A percentile compares a stretch with the other conserved stretches of the same genome.
Conservation (phyloP, 495 filamentous ascomycete species). For the Tetracladium marchalianum region DNA sequence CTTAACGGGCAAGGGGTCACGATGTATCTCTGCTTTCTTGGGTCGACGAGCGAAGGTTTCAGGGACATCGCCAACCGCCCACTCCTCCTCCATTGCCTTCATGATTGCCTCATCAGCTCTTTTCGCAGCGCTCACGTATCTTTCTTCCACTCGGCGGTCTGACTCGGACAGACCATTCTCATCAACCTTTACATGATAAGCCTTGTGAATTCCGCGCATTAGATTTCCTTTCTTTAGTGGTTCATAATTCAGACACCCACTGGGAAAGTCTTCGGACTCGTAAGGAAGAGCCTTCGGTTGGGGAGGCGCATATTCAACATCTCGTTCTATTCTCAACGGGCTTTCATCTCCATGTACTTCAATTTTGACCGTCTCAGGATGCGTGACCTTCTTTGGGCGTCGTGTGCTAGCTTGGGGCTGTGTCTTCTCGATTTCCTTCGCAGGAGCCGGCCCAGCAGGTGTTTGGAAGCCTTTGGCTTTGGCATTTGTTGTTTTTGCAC, state of each 20-base stretch:
- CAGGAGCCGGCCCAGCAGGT: conserved; percentile 17
- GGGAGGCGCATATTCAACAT: conserved; percentile 43
- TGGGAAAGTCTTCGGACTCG: conserved; percentile 63
- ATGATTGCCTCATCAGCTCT: conserved; percentile 51
- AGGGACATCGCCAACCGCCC: conserved; percentile 30
- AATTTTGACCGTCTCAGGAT: conserved; percentile 31
- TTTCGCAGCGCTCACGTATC: conserved; percentile 37
- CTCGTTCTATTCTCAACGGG: conserved; percentile 32
- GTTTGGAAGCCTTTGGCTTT: conserved; percentile 65
- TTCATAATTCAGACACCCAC: conserved; percentile 33
- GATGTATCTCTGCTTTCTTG: conserved; percentile 15
- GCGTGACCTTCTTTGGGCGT: conserved; percentile 28
- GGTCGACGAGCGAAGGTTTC: conserved; percentile 24
- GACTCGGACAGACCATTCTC: conserved; percentile 54
- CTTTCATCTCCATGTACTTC: conserved; percentile 32
- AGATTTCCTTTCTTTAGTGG: conserved; percentile 49
- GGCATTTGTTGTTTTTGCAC: conserved; percentile 92
- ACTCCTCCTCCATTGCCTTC: conserved; percentile 44
- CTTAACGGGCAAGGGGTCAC: conserved; percentile 16
- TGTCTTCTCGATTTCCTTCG: conserved; percentile 32
- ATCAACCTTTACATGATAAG: conserved; percentile 54
- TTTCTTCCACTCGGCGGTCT: conserved; percentile 51
- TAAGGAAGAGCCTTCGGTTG: conserved; percentile 55
- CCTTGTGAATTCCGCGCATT: conserved; percentile 55
- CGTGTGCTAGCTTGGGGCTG: conserved; percentile 25